phyloP scores from a whole-genome alignment of 2,329 filamentous ascomycete species.

The Penicillium concentricum region DNA sequence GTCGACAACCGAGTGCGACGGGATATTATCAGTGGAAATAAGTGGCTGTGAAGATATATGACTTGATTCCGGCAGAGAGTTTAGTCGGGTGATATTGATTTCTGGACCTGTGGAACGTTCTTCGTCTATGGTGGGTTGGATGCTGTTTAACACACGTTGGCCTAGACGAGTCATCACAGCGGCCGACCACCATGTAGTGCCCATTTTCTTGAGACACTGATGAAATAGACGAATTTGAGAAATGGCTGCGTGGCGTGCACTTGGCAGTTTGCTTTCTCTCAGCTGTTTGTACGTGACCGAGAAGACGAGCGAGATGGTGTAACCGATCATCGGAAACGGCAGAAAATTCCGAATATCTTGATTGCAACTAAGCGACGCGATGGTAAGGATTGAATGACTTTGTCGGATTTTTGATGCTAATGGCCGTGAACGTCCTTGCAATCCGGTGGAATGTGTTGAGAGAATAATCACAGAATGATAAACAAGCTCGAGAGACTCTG shows the following conservation, averaged over 20 bases:
- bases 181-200: conserved; percentile 17
- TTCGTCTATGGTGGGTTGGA: conserved; percentile 5
- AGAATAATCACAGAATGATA: conserved; percentile 17
- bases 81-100: conserved; percentile 1
- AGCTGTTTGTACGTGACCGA: conserved; percentile 18
- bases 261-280: conserved; percentile 12
- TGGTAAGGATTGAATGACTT: neutral
- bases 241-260: conserved; percentile 9
- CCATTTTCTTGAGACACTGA: conserved; percentile 7
- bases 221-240: conserved; percentile 11
- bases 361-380: conserved; percentile 5
- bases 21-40: neutral
- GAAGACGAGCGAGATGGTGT: conserved; percentile 17
- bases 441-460: conserved; percentile 10
- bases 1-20: neutral
- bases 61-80: neutral
- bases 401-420: conserved; percentile 7
- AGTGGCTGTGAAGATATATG: neutral
- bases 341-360: neutral
- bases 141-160: conserved; percentile 9
- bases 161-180: conserved; percentile 15
- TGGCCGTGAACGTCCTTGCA: conserved; percentile 11
- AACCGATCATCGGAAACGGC: conserved; percentile 17
- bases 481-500: conserved; percentile 13
- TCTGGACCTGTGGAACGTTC: conserved; percentile 3